These are phyloP conservation scores for Sugiyamaella valdiviana DNA, from an alignment of 805 yeast species.

Conservation along the genomic window DNA sequence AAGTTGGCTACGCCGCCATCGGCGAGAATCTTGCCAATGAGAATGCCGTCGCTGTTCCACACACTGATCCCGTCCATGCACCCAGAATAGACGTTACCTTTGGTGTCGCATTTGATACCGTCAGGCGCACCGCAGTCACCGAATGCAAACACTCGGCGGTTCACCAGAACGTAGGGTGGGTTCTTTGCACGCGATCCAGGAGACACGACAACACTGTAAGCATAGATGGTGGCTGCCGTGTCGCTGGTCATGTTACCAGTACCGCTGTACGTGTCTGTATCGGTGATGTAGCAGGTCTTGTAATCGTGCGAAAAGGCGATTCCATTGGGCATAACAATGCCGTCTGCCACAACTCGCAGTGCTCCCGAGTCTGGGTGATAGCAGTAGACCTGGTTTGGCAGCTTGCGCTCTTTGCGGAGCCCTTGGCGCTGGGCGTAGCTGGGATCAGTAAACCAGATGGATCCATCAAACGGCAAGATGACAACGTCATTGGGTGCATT, in stretches of 20 bases:
- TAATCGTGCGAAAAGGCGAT: slow-evolving; percentile 45
- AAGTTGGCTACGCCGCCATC: slow-evolving; percentile 28
- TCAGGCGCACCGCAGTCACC: slow-evolving; percentile 27
- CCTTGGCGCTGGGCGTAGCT: slow-evolving; percentile 22
- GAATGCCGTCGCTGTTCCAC: slow-evolving; percentile 24
- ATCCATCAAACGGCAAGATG: slow-evolving; percentile 21
- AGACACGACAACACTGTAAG: slow-evolving; percentile 21
- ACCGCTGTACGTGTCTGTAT: slow-evolving; percentile 26
- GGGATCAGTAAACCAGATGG: slow-evolving; percentile 31
- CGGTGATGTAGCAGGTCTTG: slow-evolving; percentile 46
- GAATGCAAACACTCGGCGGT: slow-evolving; percentile 27
- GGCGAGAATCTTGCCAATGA: slow-evolving; percentile 24
- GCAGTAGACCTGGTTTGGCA: slow-evolving; percentile 36
- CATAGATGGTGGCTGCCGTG: slow-evolving; percentile 24
- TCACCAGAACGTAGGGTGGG: slow-evolving; percentile 16
- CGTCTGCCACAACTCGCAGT: slow-evolving; percentile 34
- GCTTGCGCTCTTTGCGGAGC: slow-evolving; percentile 11
- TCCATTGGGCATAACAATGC: slow-evolving; percentile 66
- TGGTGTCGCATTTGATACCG: slow-evolving; percentile 26
- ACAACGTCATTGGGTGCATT: slow-evolving; percentile 28
- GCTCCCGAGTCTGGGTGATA: slow-evolving; percentile 32
- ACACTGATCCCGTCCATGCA: slow-evolving; percentile 28
- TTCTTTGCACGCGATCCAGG: slow-evolving; percentile 7
- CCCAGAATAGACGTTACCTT: slow-evolving; percentile 28
- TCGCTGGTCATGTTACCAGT: slow-evolving; percentile 12